A percentile compares a stretch with the other conserved stretches of the same genome.
phyloP scores from a whole-genome alignment of 1,284 basidiomycete genomes.

The Pisolithus thermaeus region DNA sequence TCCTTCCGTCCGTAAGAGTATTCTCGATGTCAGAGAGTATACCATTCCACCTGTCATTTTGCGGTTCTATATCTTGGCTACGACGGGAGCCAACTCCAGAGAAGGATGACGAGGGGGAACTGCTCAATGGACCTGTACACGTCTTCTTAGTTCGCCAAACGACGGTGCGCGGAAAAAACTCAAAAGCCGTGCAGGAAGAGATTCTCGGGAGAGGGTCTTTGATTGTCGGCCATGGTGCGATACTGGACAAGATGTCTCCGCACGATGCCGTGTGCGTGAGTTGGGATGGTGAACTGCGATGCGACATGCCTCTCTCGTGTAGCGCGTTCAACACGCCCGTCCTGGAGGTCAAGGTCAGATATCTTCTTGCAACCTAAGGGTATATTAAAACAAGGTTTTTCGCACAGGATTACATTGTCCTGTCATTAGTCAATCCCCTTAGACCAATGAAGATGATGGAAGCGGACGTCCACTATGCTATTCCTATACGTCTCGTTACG shows the following conservation, averaged over 20 bases:
- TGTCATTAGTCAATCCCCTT: constrained; percentile 31
- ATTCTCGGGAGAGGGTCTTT: constrained; percentile 25
- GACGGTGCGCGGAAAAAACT: constrained; percentile 13
- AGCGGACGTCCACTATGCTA: constrained; percentile 33
- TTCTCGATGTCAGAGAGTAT: constrained; percentile 49
- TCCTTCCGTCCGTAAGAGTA: constrained; percentile 43
- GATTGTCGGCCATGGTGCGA: constrained; percentile 9
- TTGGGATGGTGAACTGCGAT: constrained; percentile 42
- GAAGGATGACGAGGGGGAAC: constrained; percentile 7
- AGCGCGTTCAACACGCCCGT: constrained; percentile 37
- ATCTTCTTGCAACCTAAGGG: constrained; percentile 1
- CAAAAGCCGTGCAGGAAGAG: constrained; percentile 15
- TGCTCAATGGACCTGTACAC: constrained; percentile 22
- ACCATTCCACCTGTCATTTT: constrained; percentile 60
- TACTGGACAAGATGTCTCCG: constrained; percentile 9
- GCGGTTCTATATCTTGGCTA: constrained; percentile 38
- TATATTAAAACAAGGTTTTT: constrained; percentile 1
- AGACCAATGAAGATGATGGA: constrained; percentile 25
- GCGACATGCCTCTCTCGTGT: constrained; percentile 27
- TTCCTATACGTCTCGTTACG: constrained; percentile 47
- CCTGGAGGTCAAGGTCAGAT: constrained; percentile 24
- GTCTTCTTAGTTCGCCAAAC: constrained; percentile 28
- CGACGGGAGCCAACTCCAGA: constrained; percentile 32
- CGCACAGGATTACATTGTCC: constrained; percentile 49
- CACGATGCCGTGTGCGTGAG: constrained; percentile 13